These are phyloP conservation scores for Cyclostephanos tholiformis DNA, from an alignment of 108 stramenopile species.

Conservation along the genomic window DNA sequence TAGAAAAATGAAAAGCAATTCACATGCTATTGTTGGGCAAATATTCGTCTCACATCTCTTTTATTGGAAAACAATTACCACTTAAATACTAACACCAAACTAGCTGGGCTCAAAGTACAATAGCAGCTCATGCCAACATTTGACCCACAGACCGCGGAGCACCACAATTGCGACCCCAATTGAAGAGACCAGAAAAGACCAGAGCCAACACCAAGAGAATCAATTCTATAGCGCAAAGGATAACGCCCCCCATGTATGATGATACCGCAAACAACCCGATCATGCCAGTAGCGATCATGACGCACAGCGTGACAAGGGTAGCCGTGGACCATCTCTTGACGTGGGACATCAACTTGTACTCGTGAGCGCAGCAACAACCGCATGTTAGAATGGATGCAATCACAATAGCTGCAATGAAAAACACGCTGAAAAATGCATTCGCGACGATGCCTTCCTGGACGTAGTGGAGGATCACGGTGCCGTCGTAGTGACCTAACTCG, in stretches of 20 bases:
- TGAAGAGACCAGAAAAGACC: conserved; percentile 6
- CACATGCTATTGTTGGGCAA: too few relatives aligned
- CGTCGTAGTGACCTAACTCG: too few relatives aligned
- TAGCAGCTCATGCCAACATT: not conserved
- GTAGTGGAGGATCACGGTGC: too few relatives aligned
- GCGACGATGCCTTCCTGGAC: too few relatives aligned
- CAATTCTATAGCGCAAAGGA: not conserved
- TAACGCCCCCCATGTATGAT: not conserved
- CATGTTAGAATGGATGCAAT: conserved; percentile 18
- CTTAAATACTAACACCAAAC: too few relatives aligned
- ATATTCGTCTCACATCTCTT: too few relatives aligned
- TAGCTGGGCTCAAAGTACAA: too few relatives aligned
- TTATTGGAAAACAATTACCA: too few relatives aligned
- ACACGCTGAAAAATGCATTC: not conserved
- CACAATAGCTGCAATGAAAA: conserved; percentile 6
- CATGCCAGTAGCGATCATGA: not conserved
- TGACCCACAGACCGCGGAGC: not conserved
- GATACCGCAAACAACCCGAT: too few relatives aligned
- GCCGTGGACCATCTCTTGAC: conserved; percentile 18
- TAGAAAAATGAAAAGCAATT: too few relatives aligned
- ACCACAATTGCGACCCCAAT: not conserved
- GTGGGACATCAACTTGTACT: conserved; percentile 22
- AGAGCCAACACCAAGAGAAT: not conserved
- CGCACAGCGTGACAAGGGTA: conserved; percentile 11
- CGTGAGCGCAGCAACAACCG: conserved; percentile 20